Evolutionary conservation across 2,329 filamentous ascomycete species (phyloP).

Genomic region (Colletotrichum sp.): DNA sequence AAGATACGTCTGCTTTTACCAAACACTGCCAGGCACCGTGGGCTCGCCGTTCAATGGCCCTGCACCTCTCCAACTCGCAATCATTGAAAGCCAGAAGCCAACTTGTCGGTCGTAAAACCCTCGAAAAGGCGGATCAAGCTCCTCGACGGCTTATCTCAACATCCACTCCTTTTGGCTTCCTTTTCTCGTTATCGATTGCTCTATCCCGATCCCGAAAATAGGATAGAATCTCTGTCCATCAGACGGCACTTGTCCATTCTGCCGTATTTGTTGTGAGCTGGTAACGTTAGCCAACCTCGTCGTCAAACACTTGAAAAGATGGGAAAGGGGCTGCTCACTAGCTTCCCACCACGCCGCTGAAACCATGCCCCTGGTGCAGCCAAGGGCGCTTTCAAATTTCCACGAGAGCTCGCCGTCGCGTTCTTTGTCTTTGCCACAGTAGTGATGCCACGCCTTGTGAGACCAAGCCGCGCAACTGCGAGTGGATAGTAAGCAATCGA

Average conservation of each 20-base stretch:
- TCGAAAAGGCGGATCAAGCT: not conserved
- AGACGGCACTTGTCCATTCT: no score
- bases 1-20: not conserved
- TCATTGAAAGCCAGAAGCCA: not conserved
- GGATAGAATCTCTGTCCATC: no score
- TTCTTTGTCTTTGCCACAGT: not conserved
- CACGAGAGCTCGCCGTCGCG: not conserved
- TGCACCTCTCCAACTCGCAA: not conserved
- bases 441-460: not conserved
- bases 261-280: not conserved
- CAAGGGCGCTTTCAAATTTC: not conserved
- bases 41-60: not conserved
- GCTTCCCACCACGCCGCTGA: not conserved
- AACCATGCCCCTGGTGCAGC: not conserved
- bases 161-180: not conserved
- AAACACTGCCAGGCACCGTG: not conserved
- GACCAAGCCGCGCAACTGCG: not conserved
- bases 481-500: not conserved
- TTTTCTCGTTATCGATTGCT: no score
- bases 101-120: not conserved
- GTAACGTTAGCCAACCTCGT: not conserved
- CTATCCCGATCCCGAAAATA: no score
- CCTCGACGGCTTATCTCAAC: not conserved
- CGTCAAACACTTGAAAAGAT: not conserved
- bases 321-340: not conserved